Percentiles rank a stretch among this genome's conserved stretches.
Evolutionary conservation across 2,329 filamentous ascomycete species (phyloP).

Genomic region (Leptosphaerulina australis): DNA sequence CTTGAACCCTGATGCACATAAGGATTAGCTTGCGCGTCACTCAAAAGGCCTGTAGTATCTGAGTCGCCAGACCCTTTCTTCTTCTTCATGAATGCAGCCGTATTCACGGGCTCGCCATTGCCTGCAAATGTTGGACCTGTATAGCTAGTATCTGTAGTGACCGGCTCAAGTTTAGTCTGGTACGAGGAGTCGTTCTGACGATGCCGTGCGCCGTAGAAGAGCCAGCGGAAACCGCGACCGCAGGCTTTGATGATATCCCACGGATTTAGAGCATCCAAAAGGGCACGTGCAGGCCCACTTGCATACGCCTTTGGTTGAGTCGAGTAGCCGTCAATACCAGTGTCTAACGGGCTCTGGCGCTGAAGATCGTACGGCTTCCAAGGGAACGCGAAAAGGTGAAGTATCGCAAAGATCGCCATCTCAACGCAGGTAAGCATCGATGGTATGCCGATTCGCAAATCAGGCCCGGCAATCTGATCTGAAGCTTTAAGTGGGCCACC

Average conservation of each 20-base stretch:
- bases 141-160: constrained; percentile 26
- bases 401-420: constrained; percentile 78
- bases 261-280: constrained; percentile 75
- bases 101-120: constrained; percentile 23
- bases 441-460: constrained; percentile 81
- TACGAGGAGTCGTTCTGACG: constrained; percentile 57
- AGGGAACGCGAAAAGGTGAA: constrained; percentile 84
- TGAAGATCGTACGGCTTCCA: constrained; percentile 69
- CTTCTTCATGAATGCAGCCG: constrained; percentile 16
- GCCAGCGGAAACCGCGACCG: constrained; percentile 77
- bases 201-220: constrained; percentile 73
- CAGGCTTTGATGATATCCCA: constrained; percentile 85
- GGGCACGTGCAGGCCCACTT: constrained; percentile 68
- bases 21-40: constrained; percentile 34
- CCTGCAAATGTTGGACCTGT: constrained; percentile 34
- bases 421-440: constrained; percentile 79
- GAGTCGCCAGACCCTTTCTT: constrained; percentile 34
- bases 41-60: constrained; percentile 32
- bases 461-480: constrained; percentile 68
- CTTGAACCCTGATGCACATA: constrained; percentile 17
- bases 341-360: constrained; percentile 30
- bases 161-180: constrained; percentile 27
- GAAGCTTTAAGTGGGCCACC: constrained; percentile 68
- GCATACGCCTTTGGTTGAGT: constrained; percentile 53
- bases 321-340: constrained; percentile 18